These are phyloP conservation scores for Picochlorum sp. DNA, from an alignment of 139 green algal genomes.

Conservation along the genomic window DNA sequence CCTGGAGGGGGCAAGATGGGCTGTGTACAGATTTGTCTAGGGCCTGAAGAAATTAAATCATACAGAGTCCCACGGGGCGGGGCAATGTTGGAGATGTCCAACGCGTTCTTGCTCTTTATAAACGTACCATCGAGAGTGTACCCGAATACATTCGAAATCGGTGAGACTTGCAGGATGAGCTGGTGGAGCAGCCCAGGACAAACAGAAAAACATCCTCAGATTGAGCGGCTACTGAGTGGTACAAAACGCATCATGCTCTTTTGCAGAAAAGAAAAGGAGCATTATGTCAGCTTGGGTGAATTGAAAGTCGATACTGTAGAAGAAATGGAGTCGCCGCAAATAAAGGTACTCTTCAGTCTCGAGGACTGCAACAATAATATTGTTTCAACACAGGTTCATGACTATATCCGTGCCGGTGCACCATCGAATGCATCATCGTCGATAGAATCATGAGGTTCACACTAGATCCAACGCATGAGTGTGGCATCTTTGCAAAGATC, in stretches of 20 bases:
- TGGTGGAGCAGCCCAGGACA: constrained; percentile 24
- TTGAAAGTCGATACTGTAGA: constrained; percentile 4
- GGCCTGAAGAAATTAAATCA: not conserved
- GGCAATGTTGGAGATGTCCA: constrained; percentile 19
- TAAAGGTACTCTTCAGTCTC: no score
- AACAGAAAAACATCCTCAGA: constrained; percentile 13
- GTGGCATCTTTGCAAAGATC: no score
- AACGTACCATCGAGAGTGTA: constrained; percentile 11
- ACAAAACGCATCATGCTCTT: constrained; percentile 18
- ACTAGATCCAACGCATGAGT: no score
- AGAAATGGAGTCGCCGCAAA: constrained; percentile 1
- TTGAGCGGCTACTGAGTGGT: constrained; percentile 13
- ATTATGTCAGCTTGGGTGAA: constrained; percentile 18
- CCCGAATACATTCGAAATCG: constrained; percentile 6
- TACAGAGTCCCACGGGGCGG: constrained; percentile 15
- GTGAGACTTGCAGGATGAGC: constrained; percentile 6
- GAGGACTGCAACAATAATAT: no score
- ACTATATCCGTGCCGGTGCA: no score
- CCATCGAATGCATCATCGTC: no score
- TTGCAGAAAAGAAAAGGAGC: not conserved
- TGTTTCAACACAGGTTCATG: no score
- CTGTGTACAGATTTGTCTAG: not conserved
- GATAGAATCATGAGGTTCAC: no score
- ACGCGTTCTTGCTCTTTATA: constrained; percentile 21
- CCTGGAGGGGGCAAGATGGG: not conserved